A percentile compares a stretch with the other conserved stretches of the same genome.
These are phyloP conservation scores for Cephalotrichum gorgonifer DNA, from an alignment of 2,329 filamentous ascomycete genomes.

Conservation along the genomic window DNA sequence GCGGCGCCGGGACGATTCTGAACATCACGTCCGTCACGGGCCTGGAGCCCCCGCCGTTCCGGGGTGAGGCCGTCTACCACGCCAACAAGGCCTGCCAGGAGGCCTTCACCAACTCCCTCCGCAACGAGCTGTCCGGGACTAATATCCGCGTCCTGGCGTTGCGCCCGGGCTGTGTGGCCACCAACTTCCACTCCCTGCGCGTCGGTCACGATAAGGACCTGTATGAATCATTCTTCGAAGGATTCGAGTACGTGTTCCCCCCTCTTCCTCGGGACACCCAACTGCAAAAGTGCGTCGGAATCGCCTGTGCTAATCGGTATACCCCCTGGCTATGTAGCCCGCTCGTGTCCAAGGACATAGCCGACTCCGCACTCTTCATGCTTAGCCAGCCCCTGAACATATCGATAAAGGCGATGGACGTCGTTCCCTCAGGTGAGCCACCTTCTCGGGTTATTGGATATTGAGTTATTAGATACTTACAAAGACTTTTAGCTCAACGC, in stretches of 20 bases:
- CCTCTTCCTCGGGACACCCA: too few species aligned
- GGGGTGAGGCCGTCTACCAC: conserved; percentile 37
- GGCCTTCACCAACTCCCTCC: conserved; percentile 35
- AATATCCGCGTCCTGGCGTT: conserved; percentile 35
- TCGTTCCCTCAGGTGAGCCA: conserved; percentile 24
- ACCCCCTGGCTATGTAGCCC: conserved; percentile 13
- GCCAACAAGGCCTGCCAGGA: conserved; percentile 35
- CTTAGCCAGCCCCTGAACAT: conserved; percentile 23
- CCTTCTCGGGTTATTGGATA: neutral
- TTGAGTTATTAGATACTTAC: neutral
- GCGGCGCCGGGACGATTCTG: conserved; percentile 30
- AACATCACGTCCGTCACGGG: conserved; percentile 36
- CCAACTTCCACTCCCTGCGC: conserved; percentile 34
- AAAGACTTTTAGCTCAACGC: conserved; percentile 13
- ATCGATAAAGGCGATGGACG: conserved; percentile 31
- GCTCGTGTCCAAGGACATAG: conserved; percentile 29
- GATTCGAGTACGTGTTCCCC: conserved; percentile 19
- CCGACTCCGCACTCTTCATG: conserved; percentile 30
- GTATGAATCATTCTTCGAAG: conserved; percentile 32
- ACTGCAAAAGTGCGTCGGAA: neutral
- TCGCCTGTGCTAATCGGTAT: neutral
- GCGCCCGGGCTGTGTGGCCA: conserved; percentile 34
- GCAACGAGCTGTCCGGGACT: conserved; percentile 33
- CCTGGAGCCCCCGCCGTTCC: conserved; percentile 34
- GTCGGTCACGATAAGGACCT: conserved; percentile 30